Evolutionary conservation across 139 green algal genomes (phyloP).

Genomic region (Closterium sp.): DNA sequence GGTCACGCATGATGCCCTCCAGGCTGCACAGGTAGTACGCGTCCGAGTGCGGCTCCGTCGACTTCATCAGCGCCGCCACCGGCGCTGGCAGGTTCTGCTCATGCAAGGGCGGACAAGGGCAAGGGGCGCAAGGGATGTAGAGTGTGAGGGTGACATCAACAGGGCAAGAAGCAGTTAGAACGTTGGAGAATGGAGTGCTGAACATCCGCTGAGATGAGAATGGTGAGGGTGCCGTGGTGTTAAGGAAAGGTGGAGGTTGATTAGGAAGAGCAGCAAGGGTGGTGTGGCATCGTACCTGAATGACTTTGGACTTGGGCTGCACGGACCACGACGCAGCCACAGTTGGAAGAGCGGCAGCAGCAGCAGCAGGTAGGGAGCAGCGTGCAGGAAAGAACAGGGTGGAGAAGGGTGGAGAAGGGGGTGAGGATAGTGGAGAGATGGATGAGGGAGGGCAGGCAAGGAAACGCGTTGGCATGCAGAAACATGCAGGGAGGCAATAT

Average conservation of each 20-base stretch:
- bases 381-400: background rate
- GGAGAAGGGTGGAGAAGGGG: background rate
- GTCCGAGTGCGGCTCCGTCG: constrained; percentile 62
- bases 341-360: background rate
- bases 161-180: no score
- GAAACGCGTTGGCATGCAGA: no score
- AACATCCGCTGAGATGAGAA: background rate
- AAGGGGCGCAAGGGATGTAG: no score
- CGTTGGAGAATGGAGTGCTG: background rate
- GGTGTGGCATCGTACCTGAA: constrained; percentile 17
- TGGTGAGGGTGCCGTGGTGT: background rate
- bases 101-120: background rate
- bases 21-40: constrained; percentile 64
- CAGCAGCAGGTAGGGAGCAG: constrained; percentile 28
- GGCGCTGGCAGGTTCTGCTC: constrained; percentile 78
- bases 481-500: background rate
- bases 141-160: no score
- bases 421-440: background rate
- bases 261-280: background rate
- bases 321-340: background rate
- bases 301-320: constrained; percentile 59
- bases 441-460: background rate
- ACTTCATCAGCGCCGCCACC: constrained; percentile 85
- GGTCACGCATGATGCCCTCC: constrained; percentile 59
- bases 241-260: background rate